Evolutionary conservation across 345 rosid genomes (phyloP), one percentile per base, ranked within the genome.

Genomic region (Durio zibethinus): DNA sequence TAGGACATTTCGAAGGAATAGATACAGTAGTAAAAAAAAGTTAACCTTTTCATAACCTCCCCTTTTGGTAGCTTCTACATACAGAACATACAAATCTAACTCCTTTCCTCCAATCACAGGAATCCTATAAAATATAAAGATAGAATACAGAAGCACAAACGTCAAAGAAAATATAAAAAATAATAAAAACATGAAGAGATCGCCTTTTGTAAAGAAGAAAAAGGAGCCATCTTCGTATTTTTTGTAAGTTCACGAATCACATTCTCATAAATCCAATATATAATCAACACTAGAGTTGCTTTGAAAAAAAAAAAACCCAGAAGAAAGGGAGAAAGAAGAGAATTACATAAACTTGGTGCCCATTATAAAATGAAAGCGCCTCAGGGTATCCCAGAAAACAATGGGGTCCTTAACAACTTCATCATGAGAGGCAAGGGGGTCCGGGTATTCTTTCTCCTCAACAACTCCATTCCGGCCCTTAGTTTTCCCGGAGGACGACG

Each of bases 101-200:
- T 95, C 99, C 78, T 88, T 93, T 69, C 99, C 94, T 71, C 99
- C 99, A 79, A 95, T 95, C 90, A 93, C 99, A 83, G 99, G 99
- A 81, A 95, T 86, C 99, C 99, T 95, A 85, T 1, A 20, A 8
- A 36, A 40, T n/a, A 72, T 31, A 52, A 36, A 76, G 23, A 76
- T 4, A 70, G 48, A 18, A 53, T 38, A 54, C 7, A 53, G 47
- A 54, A n/a, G 5, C 63, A 73, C 43, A 27, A 15, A 5, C 6
- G 25, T 66, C 43, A 75, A 21, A 35, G 15, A 14, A 20, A 18
- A 50, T 47, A 48, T 9, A 16, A 73, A 48, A 33, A 48, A n/a
- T n/a, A 10, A 60, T 43, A 43, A 11, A 35, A 43, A 75, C 29
- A 50, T 71, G 40, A 25, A 76, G 60, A 15, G 53, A 57, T 31